Evolutionary conservation across 2,329 filamentous ascomycete species (phyloP).

Genomic region (Fusarium sp.): DNA sequence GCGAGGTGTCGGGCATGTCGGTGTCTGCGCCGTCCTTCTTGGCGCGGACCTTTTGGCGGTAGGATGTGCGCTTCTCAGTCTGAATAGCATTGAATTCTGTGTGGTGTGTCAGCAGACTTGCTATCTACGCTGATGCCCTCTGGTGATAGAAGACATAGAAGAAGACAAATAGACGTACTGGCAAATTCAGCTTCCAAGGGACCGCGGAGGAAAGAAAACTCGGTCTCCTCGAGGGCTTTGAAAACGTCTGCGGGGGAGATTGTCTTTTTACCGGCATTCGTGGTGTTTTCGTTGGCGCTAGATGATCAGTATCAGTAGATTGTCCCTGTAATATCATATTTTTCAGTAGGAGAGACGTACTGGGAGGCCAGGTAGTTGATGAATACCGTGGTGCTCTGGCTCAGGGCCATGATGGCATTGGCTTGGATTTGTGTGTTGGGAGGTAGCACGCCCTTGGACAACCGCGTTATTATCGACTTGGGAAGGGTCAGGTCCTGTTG

Average conservation of each 20-base stretch:
- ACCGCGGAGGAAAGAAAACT: constrained; percentile 79
- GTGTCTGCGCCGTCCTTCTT: constrained; percentile 65
- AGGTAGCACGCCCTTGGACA: constrained; percentile 85
- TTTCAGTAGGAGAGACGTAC: constrained; percentile 64
- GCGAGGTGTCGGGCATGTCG: constrained; percentile 56
- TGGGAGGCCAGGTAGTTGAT: constrained; percentile 83
- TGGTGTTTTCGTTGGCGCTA: constrained; percentile 82
- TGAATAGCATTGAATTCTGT: constrained; percentile 81
- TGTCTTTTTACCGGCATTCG: constrained; percentile 79
- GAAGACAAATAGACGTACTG: constrained; percentile 65
- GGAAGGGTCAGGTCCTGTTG: constrained; percentile 80
- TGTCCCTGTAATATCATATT: neutral
- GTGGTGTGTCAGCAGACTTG: constrained; percentile 5
- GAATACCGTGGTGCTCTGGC: constrained; percentile 86
- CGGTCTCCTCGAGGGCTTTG: constrained; percentile 81
- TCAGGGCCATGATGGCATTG: constrained; percentile 84
- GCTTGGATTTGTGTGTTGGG: constrained; percentile 87
- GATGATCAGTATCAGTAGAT: constrained; percentile 11
- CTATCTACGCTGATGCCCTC: neutral
- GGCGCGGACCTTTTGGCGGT: constrained; percentile 78
- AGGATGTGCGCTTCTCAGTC: constrained; percentile 80
- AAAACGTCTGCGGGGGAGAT: constrained; percentile 83
- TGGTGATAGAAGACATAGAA: neutral
- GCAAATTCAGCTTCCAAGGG: constrained; percentile 82
- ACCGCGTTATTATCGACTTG: constrained; percentile 83